Base-by-base conservation (phyloP, 116 monocot genomes). In the Iris pallida region DNA sequence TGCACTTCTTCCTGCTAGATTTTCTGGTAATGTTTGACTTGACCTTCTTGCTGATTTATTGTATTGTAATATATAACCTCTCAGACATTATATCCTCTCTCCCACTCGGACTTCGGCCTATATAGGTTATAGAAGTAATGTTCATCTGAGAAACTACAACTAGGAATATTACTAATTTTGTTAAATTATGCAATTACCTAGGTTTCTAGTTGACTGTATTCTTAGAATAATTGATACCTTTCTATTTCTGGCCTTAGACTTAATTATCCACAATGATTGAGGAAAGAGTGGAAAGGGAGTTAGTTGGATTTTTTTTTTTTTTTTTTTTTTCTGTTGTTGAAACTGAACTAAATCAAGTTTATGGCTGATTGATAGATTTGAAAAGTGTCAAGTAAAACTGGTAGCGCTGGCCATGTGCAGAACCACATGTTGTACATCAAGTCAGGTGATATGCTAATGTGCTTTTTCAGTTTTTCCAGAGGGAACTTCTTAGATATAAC, bases 351-450 rank as follows among this genome's bases (percentile, higher is more conserved):
- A 83, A 71, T 68, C 72, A 53, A 6, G 48, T 76, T 65, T 75
- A 62, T 79, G 72, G 58, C 74, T 83, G 72, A 72, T 71, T 83
- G 72, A 68, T 83, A 73, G 75, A 79, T 78, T 66, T 75, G 48
- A 64, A 68, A 62, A 68, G 60, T 66, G 65, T 63, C 65, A 71
- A 76, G 71, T 75, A 71, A 49, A 52, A 75, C 53, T 75, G 59
- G 48, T 75, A 75, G 75, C 61, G 75, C 71, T 62, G 81, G 76
- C 68, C 59, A 44, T 74, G 77, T 59, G 81, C 63, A 64, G 59
- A 69, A 54, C 73, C 48, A 69, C 42, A 13, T 69, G 72, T 73
- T 64, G 55, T 73, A 16, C 57, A 47, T 47, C 59, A 70, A 53
- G 69, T 70, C 82, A 82, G 77, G 77, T 77, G 82, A 70, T 63